Conservation (phyloP, 495 filamentous ascomycete species). For the Aspergillus leporis region DNA sequence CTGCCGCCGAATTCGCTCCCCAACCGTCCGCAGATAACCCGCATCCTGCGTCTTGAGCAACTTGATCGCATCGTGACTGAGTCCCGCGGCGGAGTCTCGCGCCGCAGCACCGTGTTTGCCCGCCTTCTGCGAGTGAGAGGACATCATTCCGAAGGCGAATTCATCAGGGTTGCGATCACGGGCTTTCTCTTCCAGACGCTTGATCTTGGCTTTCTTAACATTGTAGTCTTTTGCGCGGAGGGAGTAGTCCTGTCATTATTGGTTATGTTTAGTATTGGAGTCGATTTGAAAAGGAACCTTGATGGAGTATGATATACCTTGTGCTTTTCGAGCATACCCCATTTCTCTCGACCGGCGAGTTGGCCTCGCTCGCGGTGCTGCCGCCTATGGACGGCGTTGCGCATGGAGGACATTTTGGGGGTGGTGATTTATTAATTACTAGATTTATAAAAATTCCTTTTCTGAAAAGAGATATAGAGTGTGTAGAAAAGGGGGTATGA, state of each 20-base stretch:
- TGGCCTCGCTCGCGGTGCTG: slow-evolving; percentile 89
- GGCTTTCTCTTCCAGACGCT: slow-evolving; percentile 76
- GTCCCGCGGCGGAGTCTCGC: slow-evolving; percentile 39
- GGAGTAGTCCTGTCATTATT: slow-evolving; percentile 71
- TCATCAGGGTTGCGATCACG: slow-evolving; percentile 91
- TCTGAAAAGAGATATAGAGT: not conserved
- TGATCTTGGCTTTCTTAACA: slow-evolving; percentile 76
- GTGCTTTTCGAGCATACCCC: slow-evolving; percentile 86
- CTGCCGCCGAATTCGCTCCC: slow-evolving; percentile 58
- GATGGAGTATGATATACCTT: slow-evolving; percentile 51
- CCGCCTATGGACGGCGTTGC: slow-evolving; percentile 75
- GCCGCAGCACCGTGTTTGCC: slow-evolving; percentile 60
- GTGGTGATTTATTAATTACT: slow-evolving; percentile 2
- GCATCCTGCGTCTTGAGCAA: slow-evolving; percentile 95
- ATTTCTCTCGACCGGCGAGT: slow-evolving; percentile 75
- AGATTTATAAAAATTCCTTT: not conserved
- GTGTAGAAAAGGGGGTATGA: not conserved
- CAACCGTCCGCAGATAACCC: slow-evolving; percentile 75
- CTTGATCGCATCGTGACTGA: slow-evolving; percentile 71
- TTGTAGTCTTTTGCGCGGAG: slow-evolving; percentile 88
- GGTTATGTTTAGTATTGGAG: slow-evolving; percentile 20
- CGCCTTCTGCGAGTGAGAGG: slow-evolving; percentile 46
- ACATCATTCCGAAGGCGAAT: slow-evolving; percentile 92
- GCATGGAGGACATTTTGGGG: slow-evolving; percentile 71
- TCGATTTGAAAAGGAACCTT: not conserved